Conservation (phyloP, 306 rosid genomes). For the Ormosia emarginata region DNA sequence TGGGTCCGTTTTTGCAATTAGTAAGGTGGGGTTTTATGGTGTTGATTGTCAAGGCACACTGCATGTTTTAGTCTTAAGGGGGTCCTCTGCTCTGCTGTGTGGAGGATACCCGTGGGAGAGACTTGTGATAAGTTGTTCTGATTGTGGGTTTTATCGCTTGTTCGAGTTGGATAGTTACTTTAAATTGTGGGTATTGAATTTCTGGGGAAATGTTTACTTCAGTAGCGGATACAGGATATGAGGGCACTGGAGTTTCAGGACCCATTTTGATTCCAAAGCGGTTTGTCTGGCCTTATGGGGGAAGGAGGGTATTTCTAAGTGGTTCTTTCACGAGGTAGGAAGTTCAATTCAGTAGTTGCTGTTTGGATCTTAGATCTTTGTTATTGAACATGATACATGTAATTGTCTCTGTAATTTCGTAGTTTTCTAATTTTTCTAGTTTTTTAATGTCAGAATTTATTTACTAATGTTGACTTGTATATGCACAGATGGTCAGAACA, state of each 20-base stretch:
- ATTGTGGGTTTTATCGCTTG: constrained; percentile 1
- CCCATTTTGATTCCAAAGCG: constrained; percentile 53
- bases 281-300: constrained; percentile 79
- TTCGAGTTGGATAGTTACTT: constrained; percentile 5
- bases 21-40: not conserved
- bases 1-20: not conserved
- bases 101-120: constrained; percentile 58
- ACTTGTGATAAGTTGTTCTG: not conserved
- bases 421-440: not conserved
- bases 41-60: constrained; percentile 34
- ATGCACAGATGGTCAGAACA: constrained; percentile 61
- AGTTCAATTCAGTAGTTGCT: not conserved
- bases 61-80: constrained; percentile 60
- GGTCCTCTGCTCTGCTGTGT: constrained; percentile 74
- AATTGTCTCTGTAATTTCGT: not conserved
- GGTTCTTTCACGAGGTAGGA: constrained; percentile 74
- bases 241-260: constrained; percentile 46
- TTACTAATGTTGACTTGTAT: constrained; percentile 19
- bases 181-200: constrained; percentile 15
- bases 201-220: constrained; percentile 62
- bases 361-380: not conserved
- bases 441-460: constrained; percentile 16
- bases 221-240: constrained; percentile 42
- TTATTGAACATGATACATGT: not conserved
- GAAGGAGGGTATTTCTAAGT: constrained; percentile 63